phyloP scores from a whole-genome alignment of 768 basidiomycete genomes.

The Cyathus striatus region DNA sequence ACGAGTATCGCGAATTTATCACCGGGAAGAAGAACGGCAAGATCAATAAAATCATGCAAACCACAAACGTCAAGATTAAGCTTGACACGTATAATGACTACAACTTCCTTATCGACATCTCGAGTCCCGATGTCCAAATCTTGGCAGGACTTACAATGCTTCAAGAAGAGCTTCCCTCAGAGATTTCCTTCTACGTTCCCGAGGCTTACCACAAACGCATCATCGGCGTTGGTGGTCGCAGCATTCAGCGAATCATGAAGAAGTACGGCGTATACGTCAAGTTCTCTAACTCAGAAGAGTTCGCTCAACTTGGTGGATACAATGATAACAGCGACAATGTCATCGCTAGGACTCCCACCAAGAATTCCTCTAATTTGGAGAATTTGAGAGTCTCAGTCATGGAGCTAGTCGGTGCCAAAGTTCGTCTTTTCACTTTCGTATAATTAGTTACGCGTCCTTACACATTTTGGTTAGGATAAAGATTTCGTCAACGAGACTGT shows the following conservation, averaged over 20 bases:
- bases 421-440: constrained; percentile 23
- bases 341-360: constrained; percentile 94
- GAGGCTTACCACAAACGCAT: constrained; percentile 98
- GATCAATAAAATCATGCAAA: constrained; percentile 99
- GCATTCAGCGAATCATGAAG: constrained; percentile 99
- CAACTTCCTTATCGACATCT: constrained; percentile 90
- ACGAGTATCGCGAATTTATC: constrained; percentile 98
- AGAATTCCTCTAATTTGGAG: constrained; percentile 93
- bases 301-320: constrained; percentile 90
- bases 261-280: constrained; percentile 99
- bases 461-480: too few species aligned
- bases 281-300: constrained; percentile 97
- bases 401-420: constrained; percentile 97
- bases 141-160: constrained; percentile 84
- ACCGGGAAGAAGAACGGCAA: constrained; percentile 99
- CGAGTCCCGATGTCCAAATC: constrained; percentile 79
- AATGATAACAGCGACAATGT: constrained; percentile 99
- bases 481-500: constrained; percentile 94
- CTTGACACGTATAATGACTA: constrained; percentile 98
- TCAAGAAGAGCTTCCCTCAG: constrained; percentile 97
- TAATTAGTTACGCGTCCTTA: constrained; percentile 2
- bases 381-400: constrained; percentile 94
- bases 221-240: constrained; percentile 96
- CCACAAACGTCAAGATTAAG: constrained; percentile 95
- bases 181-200: constrained; percentile 97